A percentile compares a stretch with the other conserved stretches of the same genome.
Conservation (phyloP, 805 yeast species). For the Metschnikowia matae region DNA sequence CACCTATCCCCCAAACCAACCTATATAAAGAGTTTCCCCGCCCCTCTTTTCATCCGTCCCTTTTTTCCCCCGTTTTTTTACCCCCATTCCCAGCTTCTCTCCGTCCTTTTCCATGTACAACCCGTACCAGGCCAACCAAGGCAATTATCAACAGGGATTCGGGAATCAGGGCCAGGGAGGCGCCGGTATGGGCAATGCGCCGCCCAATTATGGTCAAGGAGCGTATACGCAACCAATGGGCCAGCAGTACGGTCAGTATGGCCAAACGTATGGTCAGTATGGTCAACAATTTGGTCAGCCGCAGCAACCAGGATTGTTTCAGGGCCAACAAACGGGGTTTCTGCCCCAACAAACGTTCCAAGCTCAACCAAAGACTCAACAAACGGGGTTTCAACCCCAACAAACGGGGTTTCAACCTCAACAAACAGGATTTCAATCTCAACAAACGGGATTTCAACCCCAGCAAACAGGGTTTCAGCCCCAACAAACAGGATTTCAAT, state of each 20-base stretch:
- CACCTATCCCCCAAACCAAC: too few relatives aligned
- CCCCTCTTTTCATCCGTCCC: too few relatives aligned
- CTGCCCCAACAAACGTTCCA: constrained; percentile 25
- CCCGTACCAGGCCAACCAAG: constrained; percentile 33
- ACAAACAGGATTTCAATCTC: constrained; percentile 32
- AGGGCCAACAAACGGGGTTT: constrained; percentile 36
- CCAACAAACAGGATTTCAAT: constrained; percentile 20
- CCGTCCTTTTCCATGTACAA: constrained; percentile 29
- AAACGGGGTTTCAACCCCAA: constrained; percentile 28
- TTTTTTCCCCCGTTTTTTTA: too few relatives aligned
- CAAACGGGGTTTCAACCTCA: constrained; percentile 23
- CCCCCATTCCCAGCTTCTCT: too few relatives aligned
- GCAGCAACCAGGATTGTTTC: constrained; percentile 15
- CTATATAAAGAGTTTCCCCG: too few relatives aligned
- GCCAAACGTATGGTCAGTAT: background rate
- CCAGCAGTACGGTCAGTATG: constrained; percentile 2
- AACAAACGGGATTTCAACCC: constrained; percentile 31
- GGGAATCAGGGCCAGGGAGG: background rate
- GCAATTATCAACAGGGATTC: constrained; percentile 14
- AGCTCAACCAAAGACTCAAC: constrained; percentile 23
- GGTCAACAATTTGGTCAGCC: constrained; percentile 13
- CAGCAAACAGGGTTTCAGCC: constrained; percentile 23
- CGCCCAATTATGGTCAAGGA: background rate
- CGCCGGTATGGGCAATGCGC: background rate
- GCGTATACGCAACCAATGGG: background rate